A percentile compares a stretch with the other conserved stretches of the same genome.
These are phyloP conservation scores for Lathyrus aphaca DNA, from an alignment of 306 rosid species.

Conservation along the genomic window DNA sequence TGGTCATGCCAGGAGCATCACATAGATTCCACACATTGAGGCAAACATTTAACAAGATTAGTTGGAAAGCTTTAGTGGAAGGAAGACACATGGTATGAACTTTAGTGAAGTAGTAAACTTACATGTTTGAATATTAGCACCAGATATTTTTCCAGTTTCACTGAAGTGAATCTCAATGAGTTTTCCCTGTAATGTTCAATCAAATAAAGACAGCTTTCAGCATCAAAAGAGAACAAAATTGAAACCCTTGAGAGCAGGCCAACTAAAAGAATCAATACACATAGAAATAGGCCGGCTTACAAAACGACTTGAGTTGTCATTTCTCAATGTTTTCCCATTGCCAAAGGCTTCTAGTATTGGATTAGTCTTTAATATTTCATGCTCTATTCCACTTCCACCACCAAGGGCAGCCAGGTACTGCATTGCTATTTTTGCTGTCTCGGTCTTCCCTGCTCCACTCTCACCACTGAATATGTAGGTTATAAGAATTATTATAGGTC, in stretches of 20 bases:
- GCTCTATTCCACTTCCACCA: conserved; percentile 98
- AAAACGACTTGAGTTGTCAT: conserved; percentile 99
- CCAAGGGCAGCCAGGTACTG: conserved; percentile 96
- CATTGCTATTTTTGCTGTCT: conserved; percentile 98
- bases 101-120: conserved; percentile 47
- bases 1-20: conserved; percentile 37
- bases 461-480: conserved; percentile 69
- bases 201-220: conserved; percentile 39
- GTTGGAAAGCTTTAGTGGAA: conserved; percentile 39
- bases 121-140: conserved; percentile 98
- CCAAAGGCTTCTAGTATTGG: conserved; percentile 99
- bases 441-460: conserved; percentile 99
- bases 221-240: conserved; percentile 22
- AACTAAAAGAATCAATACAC: conserved; percentile 40
- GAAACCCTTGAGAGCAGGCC: conserved; percentile 30
- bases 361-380: conserved; percentile 94
- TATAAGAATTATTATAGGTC: conserved; percentile 14
- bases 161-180: conserved; percentile 98
- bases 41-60: conserved; percentile 45
- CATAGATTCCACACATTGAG: conserved; percentile 37
- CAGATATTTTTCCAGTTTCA: conserved; percentile 96
- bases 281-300: conserved; percentile 59
- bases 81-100: conserved; percentile 36
- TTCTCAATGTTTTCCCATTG: conserved; percentile 93
- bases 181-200: conserved; percentile 72